Base-by-base conservation (phyloP, 1,139 yeast species). In the Zygosaccharomyces sapae region DNA sequence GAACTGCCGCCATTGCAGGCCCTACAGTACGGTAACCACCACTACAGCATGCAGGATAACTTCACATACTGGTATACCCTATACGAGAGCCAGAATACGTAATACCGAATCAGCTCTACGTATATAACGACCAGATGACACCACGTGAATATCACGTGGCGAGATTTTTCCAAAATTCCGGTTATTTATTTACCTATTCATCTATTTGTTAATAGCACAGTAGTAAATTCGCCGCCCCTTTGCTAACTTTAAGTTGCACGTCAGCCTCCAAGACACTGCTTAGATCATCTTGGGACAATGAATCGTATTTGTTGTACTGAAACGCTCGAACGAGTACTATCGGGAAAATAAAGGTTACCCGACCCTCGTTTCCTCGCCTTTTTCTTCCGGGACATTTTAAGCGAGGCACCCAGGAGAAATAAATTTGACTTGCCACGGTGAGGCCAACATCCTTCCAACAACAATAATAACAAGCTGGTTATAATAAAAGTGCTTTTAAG, bases 31-130 rank as follows among this genome's bases (percentile, higher is more conserved):
- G 44, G 24, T 16, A 31, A n/a, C n/a, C n/a, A n/a, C n/a, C n/a
- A n/a, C n/a, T 27, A 43, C 24, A 34, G 47, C 10, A 34, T 43
- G 33, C 63, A 60, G 50, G 59, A 55, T 43, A 64, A 56, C 19
- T 62, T 52, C 46, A 45, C 46, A 19, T 62, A 56, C 51, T 53
- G 58, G 45, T 53, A 52, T 33, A 53, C 61, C 4, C 47, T 62
- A 9, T 62, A 60, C 49, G 45, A 31, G n/a, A n/a, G n/a, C n/a
- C n/a, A n/a, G n/a, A n/a, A n/a, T n/a, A n/a, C n/a, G n/a, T n/a
- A n/a, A n/a, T n/a, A n/a, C n/a, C n/a, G n/a, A n/a, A n/a, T n/a
- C n/a, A n/a, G n/a, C n/a, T n/a, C n/a, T n/a, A n/a, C n/a, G n/a
- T n/a, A n/a, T n/a, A n/a, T n/a, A n/a, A n/a, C n/a, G n/a, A n/a